Base-by-base conservation (phyloP, 2,329 filamentous ascomycete genomes). In the Alternaria incomplexa region DNA sequence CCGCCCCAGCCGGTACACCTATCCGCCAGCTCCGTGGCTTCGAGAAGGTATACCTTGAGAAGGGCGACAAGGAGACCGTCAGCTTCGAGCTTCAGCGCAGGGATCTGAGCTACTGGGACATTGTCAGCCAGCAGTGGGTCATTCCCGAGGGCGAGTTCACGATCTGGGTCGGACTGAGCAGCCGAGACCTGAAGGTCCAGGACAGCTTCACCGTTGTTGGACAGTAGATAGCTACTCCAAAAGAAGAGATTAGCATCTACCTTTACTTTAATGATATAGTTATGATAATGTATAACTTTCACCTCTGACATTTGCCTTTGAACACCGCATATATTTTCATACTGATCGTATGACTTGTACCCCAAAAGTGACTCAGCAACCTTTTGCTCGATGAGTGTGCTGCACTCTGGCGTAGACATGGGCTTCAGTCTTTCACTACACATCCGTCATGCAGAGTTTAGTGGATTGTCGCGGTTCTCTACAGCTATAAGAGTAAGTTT, bases 41-140 rank as follows among this genome's bases (percentile, higher is more conserved):
- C 66, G 82, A 85, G n/a, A 88, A 88, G 78, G 72, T 85, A 1
- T 73, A 75, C 25, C 76, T 88, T 2, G 70, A 76, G n/a, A 67
- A 80, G 1, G 92, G 92, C 20, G 81, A 88, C 78, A 87, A 85
- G 51, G 84, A 83, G n/a, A 86, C 84, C 4, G 96, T 96, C 80
- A 83, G 79, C 1, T 89, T 88, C 1, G 85, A 88, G 28, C 80
- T 97, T 55, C 93, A 89, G 22, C 86, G 94, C 36, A 88, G 93
- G 59, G 94, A 97, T 75, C 70, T 97, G 63, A 93, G 91, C 78
- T 96, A 93, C 82, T 97, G 94, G 94, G 92, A 97, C 69, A 82
- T 87, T 1, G 83, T 77, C 1, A 78, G 81, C 20, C 93, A 97
- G 84, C 89, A 97, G 82, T 97, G 94, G 93, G 86, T 93, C 26